Evolutionary conservation across 2,329 filamentous ascomycete species (phyloP), one percentile per base, ranked within the genome.

Genomic region (Penicillium sp.): DNA sequence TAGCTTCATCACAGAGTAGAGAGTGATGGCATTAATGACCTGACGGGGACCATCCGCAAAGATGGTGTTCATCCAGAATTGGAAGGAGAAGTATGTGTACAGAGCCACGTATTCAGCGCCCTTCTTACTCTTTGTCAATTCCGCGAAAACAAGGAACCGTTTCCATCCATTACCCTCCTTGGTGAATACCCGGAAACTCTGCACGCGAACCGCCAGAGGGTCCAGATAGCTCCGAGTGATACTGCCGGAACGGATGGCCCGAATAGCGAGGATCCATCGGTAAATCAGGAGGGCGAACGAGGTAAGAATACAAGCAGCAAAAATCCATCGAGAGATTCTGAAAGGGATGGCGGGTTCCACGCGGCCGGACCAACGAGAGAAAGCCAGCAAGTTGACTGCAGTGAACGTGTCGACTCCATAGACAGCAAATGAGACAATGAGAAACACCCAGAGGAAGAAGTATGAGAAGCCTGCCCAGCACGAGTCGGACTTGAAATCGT

Each of bases 391-490:
- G 58, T 96, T 95, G 74, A 96, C 83, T 57, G 92, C 92, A 4
- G 92, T 96, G 69, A 96, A 97, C 56, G 86, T 91, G 74, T 97
- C 93, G 69, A 95, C 88, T 26, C 80, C 85, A 72, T 96, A 96
- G 60, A 96, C 91, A 42, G 89, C 87, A 45, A 93, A 70, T 3
- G 90, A 94, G 52, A 95, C 78, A 47, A 91, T 51, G 42, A 93
- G 81, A 62, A 90, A 88, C 53, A 94, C 79, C 82, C 87, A 94
- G 47, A 97, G 81, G 74, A 91, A 94, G 65, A 79, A 83, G 71
- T 96, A 97, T 54, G 91, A 92, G 60, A 95, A 81, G 8, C 83
- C 80, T 1, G 88, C 82, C 61, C 88, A 85, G 70, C 88, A 91
- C 13, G 89, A 93, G 28, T 82, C 85, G 2, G 89, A 87, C 70